Evolutionary conservation across 371 early-diverging fungal genomes (phyloP).

Genomic region (Zancudomyces culisetae): DNA sequence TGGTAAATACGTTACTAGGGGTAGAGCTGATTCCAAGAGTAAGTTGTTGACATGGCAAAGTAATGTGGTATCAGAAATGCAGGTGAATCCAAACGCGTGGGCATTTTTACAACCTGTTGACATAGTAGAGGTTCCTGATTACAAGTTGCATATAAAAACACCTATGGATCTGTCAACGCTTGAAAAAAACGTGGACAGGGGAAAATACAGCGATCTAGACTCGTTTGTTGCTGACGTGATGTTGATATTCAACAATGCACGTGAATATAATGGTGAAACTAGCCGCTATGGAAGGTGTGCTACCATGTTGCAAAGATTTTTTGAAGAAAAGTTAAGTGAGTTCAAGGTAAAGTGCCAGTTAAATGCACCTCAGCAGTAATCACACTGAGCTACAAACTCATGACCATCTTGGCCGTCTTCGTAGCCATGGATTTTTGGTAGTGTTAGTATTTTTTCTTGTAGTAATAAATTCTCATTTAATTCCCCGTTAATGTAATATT

Average conservation of each 20-base stretch:
- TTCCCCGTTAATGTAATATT: too few relatives aligned
- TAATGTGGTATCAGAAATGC: constrained; percentile 53
- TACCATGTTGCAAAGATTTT: constrained; percentile 43
- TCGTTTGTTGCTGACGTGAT: constrained; percentile 55
- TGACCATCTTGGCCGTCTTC: too few relatives aligned
- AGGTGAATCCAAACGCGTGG: constrained; percentile 75
- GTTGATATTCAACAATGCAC: constrained; percentile 74
- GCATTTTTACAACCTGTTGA: constrained; percentile 96
- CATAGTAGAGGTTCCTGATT: constrained; percentile 82
- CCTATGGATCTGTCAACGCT: constrained; percentile 94
- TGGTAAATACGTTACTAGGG: constrained; percentile 1
- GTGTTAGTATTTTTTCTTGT: too few relatives aligned
- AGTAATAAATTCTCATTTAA: too few relatives aligned
- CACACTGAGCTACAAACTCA: too few relatives aligned
- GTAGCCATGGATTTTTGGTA: too few relatives aligned
- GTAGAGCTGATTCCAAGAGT: constrained; percentile 9
- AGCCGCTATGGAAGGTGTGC: constrained; percentile 70
- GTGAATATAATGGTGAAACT: constrained; percentile 57
- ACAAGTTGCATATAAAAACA: constrained; percentile 87
- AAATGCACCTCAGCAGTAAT: too few relatives aligned
- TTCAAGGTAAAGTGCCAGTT: too few relatives aligned
- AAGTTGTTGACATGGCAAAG: constrained; percentile 21
- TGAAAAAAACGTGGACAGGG: constrained; percentile 45
- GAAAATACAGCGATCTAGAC: constrained; percentile 47
- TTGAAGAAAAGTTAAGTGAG: constrained; percentile 32